Conservation (phyloP, 164 flowering plant genomes). For the Litsea cubeba region DNA sequence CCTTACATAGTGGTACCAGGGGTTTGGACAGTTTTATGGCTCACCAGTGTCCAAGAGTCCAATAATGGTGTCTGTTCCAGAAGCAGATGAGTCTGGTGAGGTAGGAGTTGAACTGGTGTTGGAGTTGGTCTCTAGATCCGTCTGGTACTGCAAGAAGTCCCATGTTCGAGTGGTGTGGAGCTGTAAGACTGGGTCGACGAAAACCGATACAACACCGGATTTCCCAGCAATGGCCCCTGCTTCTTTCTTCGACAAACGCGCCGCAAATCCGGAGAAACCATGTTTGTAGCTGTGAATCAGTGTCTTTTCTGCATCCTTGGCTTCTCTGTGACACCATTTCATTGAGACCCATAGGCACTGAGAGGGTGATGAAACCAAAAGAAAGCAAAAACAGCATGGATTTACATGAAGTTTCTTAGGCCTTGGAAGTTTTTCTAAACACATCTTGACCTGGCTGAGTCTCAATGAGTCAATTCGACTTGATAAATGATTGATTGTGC, state of each 20-base stretch:
- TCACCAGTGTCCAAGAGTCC: conserved; percentile 56
- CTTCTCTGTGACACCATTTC: conserved; percentile 7
- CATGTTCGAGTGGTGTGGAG: conserved; percentile 67
- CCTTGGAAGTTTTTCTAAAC: not conserved
- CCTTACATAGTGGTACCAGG: too few species aligned
- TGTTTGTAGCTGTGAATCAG: conserved; percentile 38
- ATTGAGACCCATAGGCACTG: not conserved
- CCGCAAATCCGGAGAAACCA: conserved; percentile 59
- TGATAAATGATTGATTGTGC: not conserved
- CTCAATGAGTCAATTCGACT: not conserved
- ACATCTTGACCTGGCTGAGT: not conserved
- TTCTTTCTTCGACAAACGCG: conserved; percentile 38
- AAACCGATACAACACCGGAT: conserved; percentile 54
- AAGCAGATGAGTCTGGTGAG: not conserved
- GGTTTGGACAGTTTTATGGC: not conserved
- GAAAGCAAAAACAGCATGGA: not conserved
- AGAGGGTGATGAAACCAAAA: not conserved
- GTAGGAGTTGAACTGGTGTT: conserved; percentile 1
- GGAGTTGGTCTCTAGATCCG: conserved; percentile 20
- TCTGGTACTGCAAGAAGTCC: conserved; percentile 50
- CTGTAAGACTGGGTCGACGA: conserved; percentile 38
- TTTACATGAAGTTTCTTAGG: too few species aligned
- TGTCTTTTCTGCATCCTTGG: conserved; percentile 13
- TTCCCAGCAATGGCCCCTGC: conserved; percentile 28
- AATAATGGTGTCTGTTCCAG: conserved; percentile 34